These are phyloP conservation scores for Colletotrichum navitas DNA, from an alignment of 2,329 filamentous ascomycete genomes.

Conservation along the genomic window DNA sequence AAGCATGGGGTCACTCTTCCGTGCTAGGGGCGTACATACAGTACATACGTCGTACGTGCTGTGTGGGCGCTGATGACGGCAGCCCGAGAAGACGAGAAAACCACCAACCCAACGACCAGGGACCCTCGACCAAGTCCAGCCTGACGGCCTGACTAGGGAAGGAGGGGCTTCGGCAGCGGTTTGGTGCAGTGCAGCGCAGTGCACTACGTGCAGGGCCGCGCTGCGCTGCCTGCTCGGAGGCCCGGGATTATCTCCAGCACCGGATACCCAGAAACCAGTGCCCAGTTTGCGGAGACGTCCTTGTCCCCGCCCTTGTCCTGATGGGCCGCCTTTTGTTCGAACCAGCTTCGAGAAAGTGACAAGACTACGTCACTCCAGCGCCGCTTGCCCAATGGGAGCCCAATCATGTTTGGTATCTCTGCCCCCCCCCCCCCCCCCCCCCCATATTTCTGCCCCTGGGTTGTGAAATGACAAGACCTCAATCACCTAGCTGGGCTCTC, in stretches of 20 bases:
- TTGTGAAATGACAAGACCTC: slow-evolving; percentile 3
- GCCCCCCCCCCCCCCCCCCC: neutral
- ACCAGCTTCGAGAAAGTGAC: slow-evolving; percentile 35
- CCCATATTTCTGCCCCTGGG: slow-evolving; percentile 20
- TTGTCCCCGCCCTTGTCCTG: slow-evolving; percentile 9
- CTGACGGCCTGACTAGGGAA: neutral
- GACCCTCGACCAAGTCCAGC: slow-evolving; percentile 2
- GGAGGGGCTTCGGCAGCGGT: slow-evolving; percentile 33
- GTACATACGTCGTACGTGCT: no score
- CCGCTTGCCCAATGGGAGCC: slow-evolving; percentile 23
- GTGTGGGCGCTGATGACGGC: slow-evolving; percentile 9
- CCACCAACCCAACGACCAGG: slow-evolving; percentile 24
- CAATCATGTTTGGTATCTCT: slow-evolving; percentile 8
- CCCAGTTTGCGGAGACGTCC: slow-evolving; percentile 29
- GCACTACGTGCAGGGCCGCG: neutral
- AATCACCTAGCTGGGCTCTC: neutral
- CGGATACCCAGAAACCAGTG: slow-evolving; percentile 39
- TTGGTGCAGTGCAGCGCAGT: slow-evolving; percentile 19
- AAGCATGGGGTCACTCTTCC: no score
- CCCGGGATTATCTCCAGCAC: slow-evolving; percentile 26
- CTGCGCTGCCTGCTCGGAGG: slow-evolving; percentile 21
- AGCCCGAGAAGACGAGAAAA: slow-evolving; percentile 7
- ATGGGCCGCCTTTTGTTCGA: slow-evolving; percentile 26
- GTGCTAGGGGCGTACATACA: no score
- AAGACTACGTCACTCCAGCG: slow-evolving; percentile 29